phyloP scores from a whole-genome alignment of 768 basidiomycete genomes.

The Suillus luteus region DNA sequence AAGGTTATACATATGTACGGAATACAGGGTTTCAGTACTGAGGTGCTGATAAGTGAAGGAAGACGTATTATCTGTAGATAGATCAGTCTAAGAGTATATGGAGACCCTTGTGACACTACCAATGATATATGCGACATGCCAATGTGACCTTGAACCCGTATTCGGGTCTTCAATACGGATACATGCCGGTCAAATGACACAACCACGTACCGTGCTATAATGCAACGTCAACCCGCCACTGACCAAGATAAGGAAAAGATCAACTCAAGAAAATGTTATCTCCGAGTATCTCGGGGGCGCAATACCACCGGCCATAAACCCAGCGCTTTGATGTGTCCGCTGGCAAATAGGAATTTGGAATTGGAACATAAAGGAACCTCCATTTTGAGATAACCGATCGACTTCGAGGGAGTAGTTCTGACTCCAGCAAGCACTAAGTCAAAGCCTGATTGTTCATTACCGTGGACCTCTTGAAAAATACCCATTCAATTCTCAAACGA shows the following conservation, averaged over 20 bases:
- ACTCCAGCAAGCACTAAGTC: background rate
- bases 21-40: background rate
- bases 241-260: background rate
- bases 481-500: background rate
- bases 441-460: background rate
- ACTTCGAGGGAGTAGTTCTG: background rate
- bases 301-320: background rate
- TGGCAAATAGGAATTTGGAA: background rate
- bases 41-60: background rate
- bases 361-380: conserved; percentile 1
- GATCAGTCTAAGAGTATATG: background rate
- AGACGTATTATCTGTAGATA: background rate
- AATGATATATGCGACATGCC: background rate
- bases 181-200: background rate
- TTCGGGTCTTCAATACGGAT: background rate
- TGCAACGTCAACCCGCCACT: background rate
- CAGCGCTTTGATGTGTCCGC: background rate
- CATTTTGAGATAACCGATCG: background rate
- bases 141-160: background rate
- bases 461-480: background rate
- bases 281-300: background rate
- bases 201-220: background rate
- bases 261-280: background rate
- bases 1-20: background rate
- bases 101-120: background rate